Conservation (phyloP, 192 early-diverging fungal genomes). For the Rhizoclosmatium globosum region DNA sequence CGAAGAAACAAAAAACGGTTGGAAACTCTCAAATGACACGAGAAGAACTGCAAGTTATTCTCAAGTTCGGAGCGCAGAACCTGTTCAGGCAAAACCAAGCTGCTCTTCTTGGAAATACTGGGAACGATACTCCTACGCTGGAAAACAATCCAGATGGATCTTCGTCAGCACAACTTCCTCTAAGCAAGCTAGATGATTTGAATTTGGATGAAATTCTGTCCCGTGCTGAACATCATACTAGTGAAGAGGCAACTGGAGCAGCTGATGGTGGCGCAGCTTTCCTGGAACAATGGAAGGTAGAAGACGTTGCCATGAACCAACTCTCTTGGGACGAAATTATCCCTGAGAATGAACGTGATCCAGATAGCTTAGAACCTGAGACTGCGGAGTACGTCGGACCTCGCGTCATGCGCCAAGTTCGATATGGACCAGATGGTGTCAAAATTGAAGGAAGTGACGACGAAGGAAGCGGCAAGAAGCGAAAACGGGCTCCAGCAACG, state of each 20-base stretch:
- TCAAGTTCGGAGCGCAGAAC: slow-evolving; percentile 99
- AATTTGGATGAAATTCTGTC: slow-evolving; percentile 98
- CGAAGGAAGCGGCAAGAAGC: slow-evolving; percentile 9
- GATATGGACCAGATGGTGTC: slow-evolving; percentile 39
- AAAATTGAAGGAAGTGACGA: slow-evolving; percentile 30
- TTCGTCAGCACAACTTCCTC: not conserved
- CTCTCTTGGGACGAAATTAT: slow-evolving; percentile 97
- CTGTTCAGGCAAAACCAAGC: slow-evolving; percentile 83
- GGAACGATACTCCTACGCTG: slow-evolving; percentile 39
- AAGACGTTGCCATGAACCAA: slow-evolving; percentile 80
- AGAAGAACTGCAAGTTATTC: slow-evolving; percentile 92
- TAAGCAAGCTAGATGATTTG: slow-evolving; percentile 86
- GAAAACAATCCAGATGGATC: slow-evolving; percentile 58
- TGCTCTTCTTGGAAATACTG: slow-evolving; percentile 32
- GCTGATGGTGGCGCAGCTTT: slow-evolving; percentile 86
- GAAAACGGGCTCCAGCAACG: slow-evolving; percentile 31
- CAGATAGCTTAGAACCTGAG: slow-evolving; percentile 73
- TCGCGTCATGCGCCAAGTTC: slow-evolving; percentile 31
- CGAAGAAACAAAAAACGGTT: slow-evolving; percentile 50
- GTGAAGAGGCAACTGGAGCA: slow-evolving; percentile 59
- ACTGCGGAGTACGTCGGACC: slow-evolving; percentile 30
- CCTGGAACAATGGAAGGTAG: slow-evolving; percentile 91
- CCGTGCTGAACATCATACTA: slow-evolving; percentile 92
- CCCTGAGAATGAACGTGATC: slow-evolving; percentile 81
- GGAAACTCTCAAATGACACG: slow-evolving; percentile 61